Percentiles rank a stretch among this genome's conserved stretches.
These are phyloP conservation scores for Ballota nigra DNA, from an alignment of 257 asterid genomes.

Conservation along the genomic window DNA sequence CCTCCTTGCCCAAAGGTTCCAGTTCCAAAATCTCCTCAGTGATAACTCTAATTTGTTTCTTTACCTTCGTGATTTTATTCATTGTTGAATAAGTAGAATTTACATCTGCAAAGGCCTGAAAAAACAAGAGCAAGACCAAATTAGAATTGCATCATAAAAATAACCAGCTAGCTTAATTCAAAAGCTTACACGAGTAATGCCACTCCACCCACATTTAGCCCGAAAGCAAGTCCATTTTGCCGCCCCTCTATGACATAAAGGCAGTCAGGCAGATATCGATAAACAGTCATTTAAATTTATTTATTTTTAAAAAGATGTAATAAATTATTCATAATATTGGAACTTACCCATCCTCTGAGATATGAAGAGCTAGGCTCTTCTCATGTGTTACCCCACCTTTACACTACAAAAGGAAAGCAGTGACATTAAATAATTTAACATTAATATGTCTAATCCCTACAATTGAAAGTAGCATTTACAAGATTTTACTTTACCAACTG, in stretches of 20 bases:
- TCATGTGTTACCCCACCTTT: constrained; percentile 65
- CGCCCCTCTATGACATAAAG: constrained; percentile 44
- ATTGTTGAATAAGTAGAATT: constrained; percentile 45
- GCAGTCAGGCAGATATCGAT: constrained; percentile 21
- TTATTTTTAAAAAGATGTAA: constrained; percentile 1
- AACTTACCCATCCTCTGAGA: constrained; percentile 65
- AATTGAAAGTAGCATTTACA: background rate
- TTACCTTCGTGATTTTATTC: constrained; percentile 36
- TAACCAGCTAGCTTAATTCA: background rate
- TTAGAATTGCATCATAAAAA: constrained; percentile 16
- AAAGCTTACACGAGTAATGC: constrained; percentile 61
- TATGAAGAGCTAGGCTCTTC: constrained; percentile 73
- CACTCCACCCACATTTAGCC: constrained; percentile 90
- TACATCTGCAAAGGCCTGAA: constrained; percentile 63
- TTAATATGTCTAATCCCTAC: background rate
- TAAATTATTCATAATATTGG: background rate
- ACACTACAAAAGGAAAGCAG: constrained; percentile 55
- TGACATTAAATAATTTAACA: background rate
- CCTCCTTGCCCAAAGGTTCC: constrained; percentile 72
- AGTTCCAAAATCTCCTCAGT: constrained; percentile 53
- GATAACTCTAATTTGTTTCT: constrained; percentile 45
- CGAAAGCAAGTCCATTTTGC: constrained; percentile 89
- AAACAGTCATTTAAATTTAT: constrained; percentile 10
- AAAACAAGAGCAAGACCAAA: constrained; percentile 16
- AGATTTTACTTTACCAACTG: background rate